Percentiles rank a stretch among this genome's conserved stretches.
Evolutionary conservation across 2,329 filamentous ascomycete species (phyloP).

Genomic region (Periconia macrospinosa): DNA sequence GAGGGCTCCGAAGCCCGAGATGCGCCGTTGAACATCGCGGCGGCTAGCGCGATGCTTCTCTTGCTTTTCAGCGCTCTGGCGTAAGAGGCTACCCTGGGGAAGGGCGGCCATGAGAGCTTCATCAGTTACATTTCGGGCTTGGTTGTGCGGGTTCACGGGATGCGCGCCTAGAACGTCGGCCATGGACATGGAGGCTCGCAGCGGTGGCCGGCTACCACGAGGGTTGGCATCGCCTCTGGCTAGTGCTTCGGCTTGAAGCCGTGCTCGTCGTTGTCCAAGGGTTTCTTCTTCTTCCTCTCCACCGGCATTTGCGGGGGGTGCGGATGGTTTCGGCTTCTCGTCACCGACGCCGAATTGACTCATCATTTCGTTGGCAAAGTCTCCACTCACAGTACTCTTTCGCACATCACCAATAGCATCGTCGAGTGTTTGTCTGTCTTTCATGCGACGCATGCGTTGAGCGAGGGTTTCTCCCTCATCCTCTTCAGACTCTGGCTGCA

Average conservation of each 20-base stretch:
- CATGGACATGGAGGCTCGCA: constrained; percentile 56
- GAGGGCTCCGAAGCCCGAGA: constrained; percentile 29
- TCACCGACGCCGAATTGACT: constrained; percentile 43
- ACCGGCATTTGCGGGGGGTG: constrained; percentile 22
- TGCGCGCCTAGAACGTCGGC: constrained; percentile 64
- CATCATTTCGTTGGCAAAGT: constrained; percentile 71
- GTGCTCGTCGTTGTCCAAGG: constrained; percentile 72
- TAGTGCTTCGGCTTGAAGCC: constrained; percentile 71
- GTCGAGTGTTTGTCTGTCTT: constrained; percentile 57
- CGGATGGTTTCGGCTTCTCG: constrained; percentile 28
- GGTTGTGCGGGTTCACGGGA: constrained; percentile 45
- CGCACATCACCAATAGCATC: constrained; percentile 46
- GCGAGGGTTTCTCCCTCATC: constrained; percentile 67
- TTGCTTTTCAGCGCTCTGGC: constrained; percentile 40
- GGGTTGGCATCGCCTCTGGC: constrained; percentile 43
- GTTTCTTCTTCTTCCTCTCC: constrained; percentile 69
- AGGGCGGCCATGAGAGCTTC: constrained; percentile 37
- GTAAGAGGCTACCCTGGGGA: constrained; percentile 46
- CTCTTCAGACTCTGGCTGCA: constrained; percentile 33
- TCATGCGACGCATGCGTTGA: constrained; percentile 66
- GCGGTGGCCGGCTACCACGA: constrained; percentile 31
- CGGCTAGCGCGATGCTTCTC: constrained; percentile 41
- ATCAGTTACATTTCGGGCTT: constrained; percentile 40
- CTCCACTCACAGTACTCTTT: constrained; percentile 59
- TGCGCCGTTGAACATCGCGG: constrained; percentile 35